These are phyloP conservation scores for Rachicladosporium sp. DNA, from an alignment of 2,329 filamentous ascomycete genomes.

Conservation along the genomic window DNA sequence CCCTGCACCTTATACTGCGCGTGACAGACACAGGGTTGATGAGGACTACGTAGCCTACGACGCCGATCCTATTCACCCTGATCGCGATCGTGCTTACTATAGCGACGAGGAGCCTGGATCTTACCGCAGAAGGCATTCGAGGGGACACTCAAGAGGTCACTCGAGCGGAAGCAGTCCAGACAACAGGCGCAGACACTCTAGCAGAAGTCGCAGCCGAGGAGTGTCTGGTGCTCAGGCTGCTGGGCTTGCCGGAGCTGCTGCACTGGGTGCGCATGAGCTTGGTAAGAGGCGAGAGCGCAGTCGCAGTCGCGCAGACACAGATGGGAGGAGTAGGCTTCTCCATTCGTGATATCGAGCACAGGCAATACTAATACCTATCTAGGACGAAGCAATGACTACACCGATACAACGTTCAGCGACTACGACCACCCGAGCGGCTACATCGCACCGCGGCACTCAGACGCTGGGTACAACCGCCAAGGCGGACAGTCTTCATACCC, in stretches of 20 bases:
- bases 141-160: constrained; percentile 20
- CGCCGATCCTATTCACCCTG: constrained; percentile 48
- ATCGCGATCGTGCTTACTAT: constrained; percentile 28
- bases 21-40: constrained; percentile 27
- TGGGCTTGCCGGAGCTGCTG: constrained; percentile 40
- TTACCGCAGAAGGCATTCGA: constrained; percentile 28
- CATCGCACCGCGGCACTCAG: constrained; percentile 24
- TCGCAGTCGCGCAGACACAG: constrained; percentile 29
- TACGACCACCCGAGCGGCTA: constrained; percentile 15
- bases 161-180: constrained; percentile 30
- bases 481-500: constrained; percentile 24
- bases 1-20: constrained; percentile 29
- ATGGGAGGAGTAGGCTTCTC: too few species aligned
- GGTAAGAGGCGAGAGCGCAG: constrained; percentile 45
- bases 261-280: constrained; percentile 44
- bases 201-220: constrained; percentile 35
- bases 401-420: constrained; percentile 12
- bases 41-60: constrained; percentile 52
- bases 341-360: too few species aligned
- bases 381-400: constrained; percentile 16
- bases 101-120: constrained; percentile 30
- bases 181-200: constrained; percentile 23
- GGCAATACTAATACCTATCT: constrained; percentile 1
- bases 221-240: constrained; percentile 46
- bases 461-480: constrained; percentile 15